Conservation (phyloP, 345 rosid genomes). For the Citrus reticulata region DNA sequence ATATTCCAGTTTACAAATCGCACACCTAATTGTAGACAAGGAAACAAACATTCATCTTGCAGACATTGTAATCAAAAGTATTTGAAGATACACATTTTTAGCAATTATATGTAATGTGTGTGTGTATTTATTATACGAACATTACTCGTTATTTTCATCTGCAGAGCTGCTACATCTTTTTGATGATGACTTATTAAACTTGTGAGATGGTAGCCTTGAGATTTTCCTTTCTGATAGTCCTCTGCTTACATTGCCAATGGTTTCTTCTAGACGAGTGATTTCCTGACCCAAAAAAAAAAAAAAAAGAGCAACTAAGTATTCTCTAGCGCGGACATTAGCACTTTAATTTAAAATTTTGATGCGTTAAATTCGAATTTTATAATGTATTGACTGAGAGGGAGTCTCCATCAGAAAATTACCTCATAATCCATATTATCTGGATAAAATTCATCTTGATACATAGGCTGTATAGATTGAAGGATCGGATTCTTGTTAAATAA, state of each 20-base stretch:
- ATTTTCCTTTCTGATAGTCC: not conserved
- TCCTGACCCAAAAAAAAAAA: not conserved
- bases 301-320: too few relatives aligned
- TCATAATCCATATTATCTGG: not conserved
- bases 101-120: too few relatives aligned
- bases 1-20: constrained; percentile 7
- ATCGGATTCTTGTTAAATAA: too few relatives aligned
- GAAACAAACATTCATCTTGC: not conserved
- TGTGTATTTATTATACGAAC: too few relatives aligned
- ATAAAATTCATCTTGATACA: not conserved
- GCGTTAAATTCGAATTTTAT: not conserved
- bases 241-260: not conserved
- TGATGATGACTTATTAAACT: not conserved
- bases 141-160: not conserved
- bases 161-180: not conserved
- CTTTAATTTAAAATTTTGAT: too few relatives aligned
- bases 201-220: not conserved
- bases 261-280: not conserved
- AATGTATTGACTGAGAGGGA: not conserved
- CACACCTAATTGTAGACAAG: not conserved
- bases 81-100: not conserved
- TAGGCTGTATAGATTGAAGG: not conserved
- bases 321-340: not conserved
- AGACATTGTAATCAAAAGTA: not conserved
- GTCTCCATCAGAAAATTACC: not conserved